Evolutionary conservation across 1,284 basidiomycete genomes (phyloP).

Genomic region (Sanghuangporus baumii): DNA sequence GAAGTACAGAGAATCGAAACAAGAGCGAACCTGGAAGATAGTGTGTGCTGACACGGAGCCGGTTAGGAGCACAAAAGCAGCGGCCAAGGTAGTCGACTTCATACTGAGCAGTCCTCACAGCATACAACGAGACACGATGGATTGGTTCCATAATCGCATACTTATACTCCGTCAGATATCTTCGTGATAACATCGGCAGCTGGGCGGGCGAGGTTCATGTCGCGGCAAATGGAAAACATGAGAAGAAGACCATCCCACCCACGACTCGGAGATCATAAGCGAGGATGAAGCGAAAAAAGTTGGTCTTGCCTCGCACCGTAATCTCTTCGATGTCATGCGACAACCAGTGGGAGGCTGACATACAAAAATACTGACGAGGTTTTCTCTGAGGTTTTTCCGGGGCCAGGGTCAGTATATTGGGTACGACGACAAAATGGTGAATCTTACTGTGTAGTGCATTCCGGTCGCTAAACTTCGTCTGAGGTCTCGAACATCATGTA

Average conservation of each 20-base stretch:
- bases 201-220: too few species aligned
- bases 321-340: background rate
- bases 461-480: too few species aligned
- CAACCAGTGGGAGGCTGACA: background rate
- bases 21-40: constrained; percentile 17
- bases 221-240: background rate
- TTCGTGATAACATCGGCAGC: background rate
- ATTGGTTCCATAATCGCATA: background rate
- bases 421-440: background rate
- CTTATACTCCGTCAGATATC: background rate
- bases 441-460: too few species aligned
- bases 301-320: background rate
- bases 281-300: background rate
- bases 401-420: background rate
- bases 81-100: background rate
- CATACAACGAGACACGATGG: background rate
- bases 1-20: too few species aligned
- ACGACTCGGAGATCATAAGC: background rate
- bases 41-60: constrained; percentile 20
- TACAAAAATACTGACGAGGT: background rate
- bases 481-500: too few species aligned
- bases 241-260: background rate
- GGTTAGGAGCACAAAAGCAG: constrained; percentile 8
- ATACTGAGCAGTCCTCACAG: background rate
- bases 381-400: background rate